Evolutionary conservation across 192 early-diverging fungal genomes (phyloP).

Genomic region (Phlyctochytrium arcticum): DNA sequence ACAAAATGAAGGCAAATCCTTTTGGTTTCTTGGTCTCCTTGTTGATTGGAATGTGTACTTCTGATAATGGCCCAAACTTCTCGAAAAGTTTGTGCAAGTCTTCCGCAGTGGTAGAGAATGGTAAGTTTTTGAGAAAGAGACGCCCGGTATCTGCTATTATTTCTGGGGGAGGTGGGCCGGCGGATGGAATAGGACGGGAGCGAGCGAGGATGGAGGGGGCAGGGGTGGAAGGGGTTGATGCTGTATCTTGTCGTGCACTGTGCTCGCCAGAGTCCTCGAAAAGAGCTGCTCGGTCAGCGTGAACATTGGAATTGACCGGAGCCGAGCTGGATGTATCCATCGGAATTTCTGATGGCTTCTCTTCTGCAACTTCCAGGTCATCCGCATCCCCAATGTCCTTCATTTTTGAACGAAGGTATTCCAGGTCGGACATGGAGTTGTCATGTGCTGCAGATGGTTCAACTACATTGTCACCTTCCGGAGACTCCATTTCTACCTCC

Average conservation of each 20-base stretch:
- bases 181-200: too few species aligned
- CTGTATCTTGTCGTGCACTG: background rate
- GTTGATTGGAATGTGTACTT: conserved; percentile 91
- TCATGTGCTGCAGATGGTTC: conserved; percentile 33
- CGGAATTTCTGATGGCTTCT: background rate
- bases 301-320: background rate
- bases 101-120: conserved; percentile 84
- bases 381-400: conserved; percentile 20
- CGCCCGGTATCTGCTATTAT: conserved; percentile 92
- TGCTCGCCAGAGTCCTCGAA: too few species aligned
- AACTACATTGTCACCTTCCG: background rate
- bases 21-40: conserved; percentile 89
- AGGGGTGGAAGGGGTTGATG: background rate
- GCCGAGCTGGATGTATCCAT: background rate
- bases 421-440: conserved; percentile 44
- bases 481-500: background rate
- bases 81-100: conserved; percentile 81
- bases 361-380: background rate
- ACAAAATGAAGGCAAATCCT: conserved; percentile 90
- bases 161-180: conserved; percentile 40
- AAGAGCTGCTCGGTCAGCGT: background rate
- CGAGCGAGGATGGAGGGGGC: background rate
- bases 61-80: conserved; percentile 85
- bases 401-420: conserved; percentile 50
- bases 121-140: conserved; percentile 88